phyloP scores from a whole-genome alignment of 805 yeast genomes.

The Metschnikowia bowlesiae region DNA sequence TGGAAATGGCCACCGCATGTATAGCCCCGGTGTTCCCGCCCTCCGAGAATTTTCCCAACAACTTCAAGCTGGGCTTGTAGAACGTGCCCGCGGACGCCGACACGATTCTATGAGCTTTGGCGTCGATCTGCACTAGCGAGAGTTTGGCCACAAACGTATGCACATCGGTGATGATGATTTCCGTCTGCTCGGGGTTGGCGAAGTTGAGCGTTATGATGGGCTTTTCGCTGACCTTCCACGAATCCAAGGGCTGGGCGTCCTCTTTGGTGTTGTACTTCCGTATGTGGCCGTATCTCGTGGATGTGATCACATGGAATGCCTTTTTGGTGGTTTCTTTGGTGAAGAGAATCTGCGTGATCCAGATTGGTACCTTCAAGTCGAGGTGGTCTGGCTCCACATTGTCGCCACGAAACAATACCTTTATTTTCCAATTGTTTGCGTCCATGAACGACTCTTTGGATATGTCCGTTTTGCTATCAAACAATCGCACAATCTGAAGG shows the following conservation, averaged over 20 bases:
- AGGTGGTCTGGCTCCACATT: conserved; percentile 78
- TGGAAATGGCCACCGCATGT: conserved; percentile 57
- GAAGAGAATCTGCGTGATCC: conserved; percentile 61
- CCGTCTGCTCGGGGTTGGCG: conserved; percentile 29
- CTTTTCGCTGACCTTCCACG: conserved; percentile 50
- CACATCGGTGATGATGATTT: conserved; percentile 66
- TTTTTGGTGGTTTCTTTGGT: conserved; percentile 29
- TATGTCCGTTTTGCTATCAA: conserved; percentile 19
- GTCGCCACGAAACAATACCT: conserved; percentile 60
- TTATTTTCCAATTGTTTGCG: conserved; percentile 12
- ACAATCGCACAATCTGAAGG: conserved; percentile 45
- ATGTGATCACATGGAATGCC: conserved; percentile 53
- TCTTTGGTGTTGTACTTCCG: conserved; percentile 66
- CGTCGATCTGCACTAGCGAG: conserved; percentile 32
- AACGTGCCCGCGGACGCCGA: conserved; percentile 47
- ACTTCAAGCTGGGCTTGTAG: conserved; percentile 42
- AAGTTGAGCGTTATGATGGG: conserved; percentile 45
- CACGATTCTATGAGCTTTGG: conserved; percentile 30
- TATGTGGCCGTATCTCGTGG: conserved; percentile 72
- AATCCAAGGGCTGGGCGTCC: conserved; percentile 65
- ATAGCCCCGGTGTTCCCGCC: conserved; percentile 62
- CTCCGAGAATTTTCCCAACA: conserved; percentile 58
- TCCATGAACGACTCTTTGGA: conserved; percentile 15
- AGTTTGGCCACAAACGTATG: conserved; percentile 60
- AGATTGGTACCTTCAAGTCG: conserved; percentile 77